Base-by-base conservation (phyloP, 352 stramenopile genomes). In the Pythium scleroteichum region DNA sequence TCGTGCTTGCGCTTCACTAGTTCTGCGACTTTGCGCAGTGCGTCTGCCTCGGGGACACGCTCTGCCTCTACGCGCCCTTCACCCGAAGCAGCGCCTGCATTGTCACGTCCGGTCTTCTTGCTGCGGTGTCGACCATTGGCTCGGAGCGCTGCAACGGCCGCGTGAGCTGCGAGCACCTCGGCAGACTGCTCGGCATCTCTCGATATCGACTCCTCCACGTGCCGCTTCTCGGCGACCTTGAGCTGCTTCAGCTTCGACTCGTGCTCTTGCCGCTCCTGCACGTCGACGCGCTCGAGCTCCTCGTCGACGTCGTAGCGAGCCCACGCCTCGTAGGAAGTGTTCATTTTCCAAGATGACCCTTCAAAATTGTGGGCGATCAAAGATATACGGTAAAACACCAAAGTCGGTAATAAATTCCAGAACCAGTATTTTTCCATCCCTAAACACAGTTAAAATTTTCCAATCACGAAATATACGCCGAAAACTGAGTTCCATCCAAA, bases 251-350 rank as follows among this genome's bases (percentile, higher is more conserved):
- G 16, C n/a, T 46, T 42, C 33, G 0, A 4, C 26, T 51, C 55
- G 46, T 69, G 48, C 45, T 76, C 60, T 44, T 62, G 68, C 17
- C 77, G 50, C 42, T 78, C 68, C 23, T 53, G 52, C 42, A 71
- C 35, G 32, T 92, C 79, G 47, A 88, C 71, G 53, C 66, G 76
- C 68, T 60, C 67, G 16, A 92, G 70, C 59, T 88, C 82, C 41
- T 75, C 68, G 27, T 92, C 82, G 24, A 88, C 82, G 62, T 92
- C 79, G 61, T 79, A 92, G 49, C 68, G 74, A 47, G 66, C 73
- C 82, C 82, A 92, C 22, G 69, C 69, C 6, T 70, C 71, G 58
- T 92, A 92, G 46, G 71, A 83, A 14, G 62, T 68, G 44, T 64
- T 64, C 56, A 64, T 64, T n/a, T 33, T 38, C 20, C 14, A 9